Percentiles rank a stretch among this genome's conserved stretches.
These are phyloP conservation scores for Pontederia paniculata DNA, from an alignment of 176 grass and related monocot species.

Conservation along the genomic window DNA sequence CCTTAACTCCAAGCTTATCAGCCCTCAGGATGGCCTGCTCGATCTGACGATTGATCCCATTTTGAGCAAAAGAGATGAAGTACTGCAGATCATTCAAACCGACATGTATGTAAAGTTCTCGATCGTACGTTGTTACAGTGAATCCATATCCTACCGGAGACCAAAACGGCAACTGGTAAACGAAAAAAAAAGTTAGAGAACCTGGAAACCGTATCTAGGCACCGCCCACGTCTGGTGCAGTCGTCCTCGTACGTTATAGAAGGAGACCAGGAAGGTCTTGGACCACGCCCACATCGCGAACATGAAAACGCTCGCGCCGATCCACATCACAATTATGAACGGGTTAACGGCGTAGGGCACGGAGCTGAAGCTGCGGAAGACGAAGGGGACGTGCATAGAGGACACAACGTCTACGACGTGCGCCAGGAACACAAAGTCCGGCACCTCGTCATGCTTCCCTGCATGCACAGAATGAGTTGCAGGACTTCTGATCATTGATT, in stretches of 20 bases:
- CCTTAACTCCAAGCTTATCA: conserved; percentile 66
- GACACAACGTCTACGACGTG: conserved; percentile 69
- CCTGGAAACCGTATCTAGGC: conserved; percentile 26
- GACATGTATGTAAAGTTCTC: too few species aligned
- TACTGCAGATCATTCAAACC: conserved; percentile 34
- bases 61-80: conserved; percentile 62
- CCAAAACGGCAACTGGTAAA: too few species aligned
- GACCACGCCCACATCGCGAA: conserved; percentile 58
- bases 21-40: conserved; percentile 72
- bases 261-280: conserved; percentile 68
- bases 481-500: background rate
- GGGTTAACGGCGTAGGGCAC: conserved; percentile 31
- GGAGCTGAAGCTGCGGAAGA: conserved; percentile 32
- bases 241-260: conserved; percentile 41
- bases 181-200: background rate
- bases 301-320: conserved; percentile 37
- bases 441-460: conserved; percentile 43
- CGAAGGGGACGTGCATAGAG: conserved; percentile 57
- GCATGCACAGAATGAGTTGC: background rate
- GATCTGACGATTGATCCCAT: conserved; percentile 81
- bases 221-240: conserved; percentile 61
- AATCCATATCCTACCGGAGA: too few species aligned
- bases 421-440: conserved; percentile 79
- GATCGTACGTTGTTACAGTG: too few species aligned
- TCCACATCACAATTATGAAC: conserved; percentile 37